These are phyloP conservation scores for Echria macrotheca DNA, from an alignment of 495 filamentous ascomycete genomes.

Conservation along the genomic window DNA sequence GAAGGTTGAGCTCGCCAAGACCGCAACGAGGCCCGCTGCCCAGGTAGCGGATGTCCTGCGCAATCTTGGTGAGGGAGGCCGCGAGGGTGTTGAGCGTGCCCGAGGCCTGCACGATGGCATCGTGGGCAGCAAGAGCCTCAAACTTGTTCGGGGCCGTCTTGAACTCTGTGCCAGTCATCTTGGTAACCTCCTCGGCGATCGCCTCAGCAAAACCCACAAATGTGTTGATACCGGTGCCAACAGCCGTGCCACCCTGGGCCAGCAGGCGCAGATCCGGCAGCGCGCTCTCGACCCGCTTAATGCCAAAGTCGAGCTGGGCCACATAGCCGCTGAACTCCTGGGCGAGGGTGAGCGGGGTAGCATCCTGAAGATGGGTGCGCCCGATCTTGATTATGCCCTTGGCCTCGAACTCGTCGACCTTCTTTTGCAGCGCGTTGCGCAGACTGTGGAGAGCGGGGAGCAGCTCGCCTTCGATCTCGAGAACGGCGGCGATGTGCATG, in stretches of 20 bases:
- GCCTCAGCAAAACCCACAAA: constrained; percentile 92
- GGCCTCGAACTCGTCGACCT: constrained; percentile 81
- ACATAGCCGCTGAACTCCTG: constrained; percentile 99
- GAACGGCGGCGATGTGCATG: constrained; percentile 97
- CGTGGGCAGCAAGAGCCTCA: constrained; percentile 94
- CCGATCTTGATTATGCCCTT: constrained; percentile 96
- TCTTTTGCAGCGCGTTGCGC: constrained; percentile 74
- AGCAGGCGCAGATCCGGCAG: constrained; percentile 81
- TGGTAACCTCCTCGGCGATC: constrained; percentile 82
- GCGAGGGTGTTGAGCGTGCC: constrained; percentile 93
- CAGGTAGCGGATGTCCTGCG: constrained; percentile 95
- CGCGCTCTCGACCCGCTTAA: constrained; percentile 76
- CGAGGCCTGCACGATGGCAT: constrained; percentile 89
- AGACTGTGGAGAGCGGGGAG: constrained; percentile 77
- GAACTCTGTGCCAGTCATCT: constrained; percentile 89
- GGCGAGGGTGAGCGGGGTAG: constrained; percentile 89
- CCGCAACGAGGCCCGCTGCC: constrained; percentile 95
- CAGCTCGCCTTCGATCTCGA: constrained; percentile 83
- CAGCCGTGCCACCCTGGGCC: constrained; percentile 94
- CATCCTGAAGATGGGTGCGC: constrained; percentile 95
- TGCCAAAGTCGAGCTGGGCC: constrained; percentile 83
- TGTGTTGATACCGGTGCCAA: constrained; percentile 96
- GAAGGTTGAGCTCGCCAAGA: constrained; percentile 83
- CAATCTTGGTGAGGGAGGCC: constrained; percentile 92
- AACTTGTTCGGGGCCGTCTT: constrained; percentile 98